Evolutionary conservation across 148 eudicot genomes (phyloP), one percentile per base, ranked within the genome.

Genomic region (Cornus kousa): DNA sequence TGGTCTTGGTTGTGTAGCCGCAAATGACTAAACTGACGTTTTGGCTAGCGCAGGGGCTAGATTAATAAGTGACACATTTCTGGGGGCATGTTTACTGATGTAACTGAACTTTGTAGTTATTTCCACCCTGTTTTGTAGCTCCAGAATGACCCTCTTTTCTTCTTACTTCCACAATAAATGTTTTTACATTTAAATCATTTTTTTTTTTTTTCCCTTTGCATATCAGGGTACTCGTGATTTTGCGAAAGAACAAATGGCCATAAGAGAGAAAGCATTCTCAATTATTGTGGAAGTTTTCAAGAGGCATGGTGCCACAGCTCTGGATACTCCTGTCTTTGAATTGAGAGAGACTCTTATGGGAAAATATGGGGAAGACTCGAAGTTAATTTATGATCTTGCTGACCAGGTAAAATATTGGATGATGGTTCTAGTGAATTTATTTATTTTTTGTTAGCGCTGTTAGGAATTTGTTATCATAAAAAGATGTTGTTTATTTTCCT

Each of bases 311-410:
- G 99, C 97, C 22, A 88, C 80, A 80, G 94, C 98, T 32, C 84
- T 97, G 53, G 98, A 97, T 88, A 97, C 99, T 33, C 99, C 99
- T 83, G 98, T 82, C 71, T 94, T 97, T 88, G 99, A 97, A 84
- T 76, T 97, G 85, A 91, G 91, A 76, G 99, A 94, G 84, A 97
- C 99, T 79, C 88, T 97, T 55, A 92, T 82, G 91, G 99, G 99
- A 19, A 97, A 97, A 78, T 94, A 97, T 74, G 97, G 99, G 70
- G 99, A 97, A 85, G 99, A 97, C 75, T 97, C 99, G 33, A 97
- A 97, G 70, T 83, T 94, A 84, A 92, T 97, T 75, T 97, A 94
- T 87, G 99, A 97, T 92, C 91, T 97, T 78, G 99, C 98, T 80
- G 99, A 97, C 85, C 99, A 97, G 98, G 99, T 92, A 79, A 71